These are phyloP conservation scores for Peltaster fructicola DNA, from an alignment of 2,329 filamentous ascomycete genomes.

Conservation along the genomic window DNA sequence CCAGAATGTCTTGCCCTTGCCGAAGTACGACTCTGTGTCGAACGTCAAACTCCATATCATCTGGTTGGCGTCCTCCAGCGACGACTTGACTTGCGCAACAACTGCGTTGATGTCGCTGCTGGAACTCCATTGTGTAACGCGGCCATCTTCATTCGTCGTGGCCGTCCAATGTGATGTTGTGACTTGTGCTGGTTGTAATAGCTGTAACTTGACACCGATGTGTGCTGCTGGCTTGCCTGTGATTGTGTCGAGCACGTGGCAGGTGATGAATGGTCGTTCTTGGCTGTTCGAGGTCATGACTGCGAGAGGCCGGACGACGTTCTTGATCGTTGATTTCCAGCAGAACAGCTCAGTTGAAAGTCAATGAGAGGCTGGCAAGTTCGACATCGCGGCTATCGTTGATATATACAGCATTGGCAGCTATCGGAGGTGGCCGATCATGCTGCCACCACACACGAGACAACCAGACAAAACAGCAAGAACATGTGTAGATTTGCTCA, in stretches of 20 bases:
- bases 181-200: slow-evolving; percentile 19
- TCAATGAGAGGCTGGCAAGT: too few relatives aligned
- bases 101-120: slow-evolving; percentile 19
- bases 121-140: slow-evolving; percentile 51
- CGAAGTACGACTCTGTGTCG: slow-evolving; percentile 56
- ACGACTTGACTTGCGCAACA: slow-evolving; percentile 18
- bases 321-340: too few relatives aligned
- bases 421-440: slow-evolving; percentile 4
- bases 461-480: too few relatives aligned
- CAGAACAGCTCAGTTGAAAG: too few relatives aligned
- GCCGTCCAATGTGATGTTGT: slow-evolving; percentile 38
- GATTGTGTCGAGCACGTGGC: slow-evolving; percentile 74
- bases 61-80: slow-evolving; percentile 19
- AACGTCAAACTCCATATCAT: slow-evolving; percentile 54
- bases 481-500: too few relatives aligned
- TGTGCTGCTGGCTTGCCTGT: slow-evolving; percentile 48
- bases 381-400: too few relatives aligned
- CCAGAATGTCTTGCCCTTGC: slow-evolving; percentile 38
- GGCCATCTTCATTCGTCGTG: slow-evolving; percentile 60
- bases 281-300: too few relatives aligned
- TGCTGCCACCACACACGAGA: too few relatives aligned
- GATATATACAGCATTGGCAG: not conserved
- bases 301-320: too few relatives aligned
- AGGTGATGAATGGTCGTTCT: slow-evolving; percentile 51
- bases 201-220: slow-evolving; percentile 48